Percentiles rank a stretch among this genome's conserved stretches.
Conservation (phyloP, 352 stramenopile species). For the Phytophthora megakarya region DNA sequence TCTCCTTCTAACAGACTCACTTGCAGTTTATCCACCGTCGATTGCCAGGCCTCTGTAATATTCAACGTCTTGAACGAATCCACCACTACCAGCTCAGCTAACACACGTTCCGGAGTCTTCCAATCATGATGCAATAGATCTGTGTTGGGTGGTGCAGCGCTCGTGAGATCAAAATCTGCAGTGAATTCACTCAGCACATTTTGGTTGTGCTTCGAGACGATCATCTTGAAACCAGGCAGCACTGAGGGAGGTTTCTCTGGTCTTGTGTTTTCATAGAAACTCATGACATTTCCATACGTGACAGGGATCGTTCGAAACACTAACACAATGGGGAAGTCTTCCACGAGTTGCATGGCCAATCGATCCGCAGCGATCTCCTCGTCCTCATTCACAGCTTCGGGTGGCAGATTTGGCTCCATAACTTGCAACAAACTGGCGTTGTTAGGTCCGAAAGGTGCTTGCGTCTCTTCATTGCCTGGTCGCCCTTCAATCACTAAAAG, state of each 20-base stretch:
- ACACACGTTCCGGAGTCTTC: slow-evolving; percentile 55
- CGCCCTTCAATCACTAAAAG: slow-evolving; percentile 63
- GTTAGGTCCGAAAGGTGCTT: slow-evolving; percentile 58
- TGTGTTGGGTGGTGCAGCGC: slow-evolving; percentile 7
- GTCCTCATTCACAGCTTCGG: slow-evolving; percentile 47
- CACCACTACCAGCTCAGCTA: slow-evolving; percentile 57
- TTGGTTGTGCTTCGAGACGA: slow-evolving; percentile 60
- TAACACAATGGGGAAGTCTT: slow-evolving; percentile 71
- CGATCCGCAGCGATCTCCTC: slow-evolving; percentile 77
- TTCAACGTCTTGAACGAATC: slow-evolving; percentile 72
- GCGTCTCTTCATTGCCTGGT: slow-evolving; percentile 37
- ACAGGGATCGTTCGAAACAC: slow-evolving; percentile 71
- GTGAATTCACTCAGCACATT: slow-evolving; percentile 26
- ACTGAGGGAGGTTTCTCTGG: slow-evolving; percentile 39
- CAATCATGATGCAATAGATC: slow-evolving; percentile 45
- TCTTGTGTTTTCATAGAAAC: slow-evolving; percentile 67
- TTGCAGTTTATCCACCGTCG: slow-evolving; percentile 51
- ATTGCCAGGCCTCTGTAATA: slow-evolving; percentile 63
- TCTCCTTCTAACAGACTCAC: slow-evolving; percentile 35
- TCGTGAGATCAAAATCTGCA: slow-evolving; percentile 18
- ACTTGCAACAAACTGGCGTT: slow-evolving; percentile 50
- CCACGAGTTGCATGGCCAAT: slow-evolving; percentile 62
- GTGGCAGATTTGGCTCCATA: slow-evolving; percentile 44
- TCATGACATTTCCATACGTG: slow-evolving; percentile 72
- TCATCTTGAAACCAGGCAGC: slow-evolving; percentile 84